A percentile compares a stretch with the other conserved stretches of the same genome.
Conservation (phyloP, 1,284 basidiomycete species). For the Naganishia sp. region DNA sequence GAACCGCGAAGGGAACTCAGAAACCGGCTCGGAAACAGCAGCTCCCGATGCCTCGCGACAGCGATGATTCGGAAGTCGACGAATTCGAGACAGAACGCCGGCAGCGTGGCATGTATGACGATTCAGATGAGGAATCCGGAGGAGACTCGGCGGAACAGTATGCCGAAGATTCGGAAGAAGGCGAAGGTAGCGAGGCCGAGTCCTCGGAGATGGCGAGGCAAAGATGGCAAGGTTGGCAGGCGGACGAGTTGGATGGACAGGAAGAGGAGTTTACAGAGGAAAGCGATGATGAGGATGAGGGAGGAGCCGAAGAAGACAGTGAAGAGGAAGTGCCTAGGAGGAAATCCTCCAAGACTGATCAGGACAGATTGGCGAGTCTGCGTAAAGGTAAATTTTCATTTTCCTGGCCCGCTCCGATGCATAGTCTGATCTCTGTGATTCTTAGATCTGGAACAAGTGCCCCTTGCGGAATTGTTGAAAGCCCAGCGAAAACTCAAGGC, state of each 20-base stretch:
- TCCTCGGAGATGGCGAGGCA: conserved; percentile 38
- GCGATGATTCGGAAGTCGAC: conserved; percentile 48
- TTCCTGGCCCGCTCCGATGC: conserved; percentile 16
- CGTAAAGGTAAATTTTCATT: conserved; percentile 7
- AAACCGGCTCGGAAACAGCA: background rate
- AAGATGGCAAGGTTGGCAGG: conserved; percentile 46
- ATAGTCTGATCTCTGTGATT: background rate
- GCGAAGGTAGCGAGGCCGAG: conserved; percentile 42
- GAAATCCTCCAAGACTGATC: conserved; percentile 7
- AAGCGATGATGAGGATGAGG: conserved; percentile 32
- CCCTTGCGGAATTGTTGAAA: conserved; percentile 60
- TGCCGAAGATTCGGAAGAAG: conserved; percentile 60
- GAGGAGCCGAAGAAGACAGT: conserved; percentile 29
- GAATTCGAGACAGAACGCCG: conserved; percentile 42
- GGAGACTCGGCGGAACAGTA: conserved; percentile 61
- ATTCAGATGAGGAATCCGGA: conserved; percentile 43
- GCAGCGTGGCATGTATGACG: conserved; percentile 32
- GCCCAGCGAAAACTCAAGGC: conserved; percentile 61
- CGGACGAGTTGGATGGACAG: conserved; percentile 43
- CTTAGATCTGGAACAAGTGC: conserved; percentile 37
- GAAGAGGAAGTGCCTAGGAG: conserved; percentile 25
- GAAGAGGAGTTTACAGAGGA: conserved; percentile 41
- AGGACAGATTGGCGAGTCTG: conserved; percentile 31
- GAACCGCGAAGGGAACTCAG: too few relatives aligned
- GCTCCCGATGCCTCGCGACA: conserved; percentile 27